Evolutionary conservation across 2,329 filamentous ascomycete genomes (phyloP).

Genomic region (Fusarium denticulatum): DNA sequence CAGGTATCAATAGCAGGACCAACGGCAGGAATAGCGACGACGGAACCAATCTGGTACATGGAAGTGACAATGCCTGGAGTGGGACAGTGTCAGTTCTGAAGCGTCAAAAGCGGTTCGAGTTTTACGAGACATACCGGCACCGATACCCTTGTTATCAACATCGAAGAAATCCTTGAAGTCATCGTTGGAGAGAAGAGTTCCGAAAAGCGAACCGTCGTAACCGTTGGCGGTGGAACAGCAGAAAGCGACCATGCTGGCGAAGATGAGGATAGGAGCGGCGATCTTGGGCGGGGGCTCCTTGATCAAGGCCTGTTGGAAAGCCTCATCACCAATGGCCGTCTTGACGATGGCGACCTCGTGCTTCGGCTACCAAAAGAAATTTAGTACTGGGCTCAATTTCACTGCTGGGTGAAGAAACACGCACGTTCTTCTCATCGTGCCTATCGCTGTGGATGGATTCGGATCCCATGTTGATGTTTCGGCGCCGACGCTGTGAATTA

Average conservation of each 20-base stretch:
- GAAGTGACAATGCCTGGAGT: constrained; percentile 39
- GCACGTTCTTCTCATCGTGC: constrained; percentile 26
- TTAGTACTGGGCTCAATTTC: background rate
- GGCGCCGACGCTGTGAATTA: constrained; percentile 4
- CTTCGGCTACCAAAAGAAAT: background rate
- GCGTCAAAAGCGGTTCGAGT: background rate
- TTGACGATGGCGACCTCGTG: constrained; percentile 31
- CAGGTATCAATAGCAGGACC: constrained; percentile 59
- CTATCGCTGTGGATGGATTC: constrained; percentile 30
- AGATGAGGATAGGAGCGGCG: constrained; percentile 29
- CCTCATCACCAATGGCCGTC: constrained; percentile 41
- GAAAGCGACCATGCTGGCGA: constrained; percentile 41
- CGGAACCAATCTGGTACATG: constrained; percentile 62
- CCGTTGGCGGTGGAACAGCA: constrained; percentile 46
- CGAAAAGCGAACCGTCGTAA: constrained; percentile 62
- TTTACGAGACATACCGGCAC: constrained; percentile 15
- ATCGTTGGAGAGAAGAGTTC: constrained; percentile 57
- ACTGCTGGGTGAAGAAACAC: background rate
- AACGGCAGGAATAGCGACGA: constrained; percentile 59
- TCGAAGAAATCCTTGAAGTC: constrained; percentile 61
- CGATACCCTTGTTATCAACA: constrained; percentile 37
- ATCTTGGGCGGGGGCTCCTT: constrained; percentile 43
- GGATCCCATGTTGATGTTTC: constrained; percentile 32
- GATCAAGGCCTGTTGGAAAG: constrained; percentile 44
- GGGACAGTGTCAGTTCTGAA: background rate